Conservation (phyloP, 2,329 filamentous ascomycete genomes). For the Helminthosporium solani region DNA sequence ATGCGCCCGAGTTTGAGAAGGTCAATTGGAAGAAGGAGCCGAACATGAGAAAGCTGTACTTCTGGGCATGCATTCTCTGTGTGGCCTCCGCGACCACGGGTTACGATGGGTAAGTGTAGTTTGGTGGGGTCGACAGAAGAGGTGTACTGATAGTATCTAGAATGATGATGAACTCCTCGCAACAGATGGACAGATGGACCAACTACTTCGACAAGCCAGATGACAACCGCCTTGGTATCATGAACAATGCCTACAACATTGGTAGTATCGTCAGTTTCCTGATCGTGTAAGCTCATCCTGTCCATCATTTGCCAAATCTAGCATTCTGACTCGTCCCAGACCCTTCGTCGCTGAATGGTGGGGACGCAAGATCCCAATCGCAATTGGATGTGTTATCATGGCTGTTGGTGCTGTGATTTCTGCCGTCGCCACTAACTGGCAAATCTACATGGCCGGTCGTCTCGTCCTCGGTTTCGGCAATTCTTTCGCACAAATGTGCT, state of each 20-base stretch:
- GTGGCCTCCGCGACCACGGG: conserved; percentile 58
- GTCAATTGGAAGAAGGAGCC: conserved; percentile 57
- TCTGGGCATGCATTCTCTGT: conserved; percentile 52
- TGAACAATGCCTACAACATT: conserved; percentile 49
- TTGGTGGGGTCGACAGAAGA: neutral
- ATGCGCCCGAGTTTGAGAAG: conserved; percentile 53
- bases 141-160: conserved; percentile 21
- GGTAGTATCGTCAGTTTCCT: conserved; percentile 43
- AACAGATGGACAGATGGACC: conserved; percentile 43
- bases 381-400: conserved; percentile 48
- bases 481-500: conserved; percentile 63
- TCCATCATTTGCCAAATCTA: neutral
- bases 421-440: conserved; percentile 25
- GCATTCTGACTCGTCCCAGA: neutral
- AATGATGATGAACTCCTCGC: conserved; percentile 49
- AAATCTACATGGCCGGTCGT: conserved; percentile 59
- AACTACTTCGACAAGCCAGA: conserved; percentile 41
- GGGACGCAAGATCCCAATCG: conserved; percentile 47
- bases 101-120: conserved; percentile 53
- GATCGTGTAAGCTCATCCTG: conserved; percentile 9
- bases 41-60: conserved; percentile 58
- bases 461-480: conserved; percentile 68
- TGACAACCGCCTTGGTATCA: conserved; percentile 46
- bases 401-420: conserved; percentile 43
- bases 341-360: conserved; percentile 45